Evolutionary conservation across 2,329 filamentous ascomycete species (phyloP).

Genomic region (Didymella keratinophila): DNA sequence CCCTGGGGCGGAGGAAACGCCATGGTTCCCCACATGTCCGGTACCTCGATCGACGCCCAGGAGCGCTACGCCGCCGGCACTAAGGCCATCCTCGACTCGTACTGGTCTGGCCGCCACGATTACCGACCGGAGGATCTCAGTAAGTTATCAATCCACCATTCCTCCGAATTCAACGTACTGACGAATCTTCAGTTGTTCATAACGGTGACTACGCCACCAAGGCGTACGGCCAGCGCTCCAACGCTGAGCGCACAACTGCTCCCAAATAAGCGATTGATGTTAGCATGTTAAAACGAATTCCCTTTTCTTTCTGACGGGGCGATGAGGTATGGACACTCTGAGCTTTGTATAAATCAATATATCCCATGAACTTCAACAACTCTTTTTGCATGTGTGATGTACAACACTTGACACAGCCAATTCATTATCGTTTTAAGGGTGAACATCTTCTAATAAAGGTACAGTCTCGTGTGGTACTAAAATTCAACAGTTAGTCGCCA

Average conservation of each 20-base stretch:
- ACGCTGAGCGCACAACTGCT: slow-evolving; percentile 34
- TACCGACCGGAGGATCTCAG: slow-evolving; percentile 84
- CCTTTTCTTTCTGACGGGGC: slow-evolving; percentile 28
- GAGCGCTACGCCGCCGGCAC: slow-evolving; percentile 79
- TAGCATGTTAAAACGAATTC: slow-evolving; percentile 31
- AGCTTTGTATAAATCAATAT: slow-evolving; percentile 37
- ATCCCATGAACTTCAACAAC: slow-evolving; percentile 26
- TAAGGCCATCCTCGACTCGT: slow-evolving; percentile 90
- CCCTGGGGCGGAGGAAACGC: slow-evolving; percentile 96
- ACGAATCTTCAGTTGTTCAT: slow-evolving; percentile 67
- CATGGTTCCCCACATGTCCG: slow-evolving; percentile 99
- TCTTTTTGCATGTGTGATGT: background rate
- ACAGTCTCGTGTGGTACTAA: too few species aligned
- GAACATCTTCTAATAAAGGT: too few species aligned
- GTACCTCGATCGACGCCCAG: slow-evolving; percentile 98
- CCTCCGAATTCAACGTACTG: too few species aligned
- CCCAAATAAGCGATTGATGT: slow-evolving; percentile 27
- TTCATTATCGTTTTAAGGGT: too few species aligned
- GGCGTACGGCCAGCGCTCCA: slow-evolving; percentile 80
- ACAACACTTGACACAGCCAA: too few species aligned
- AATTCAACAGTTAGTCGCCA: too few species aligned
- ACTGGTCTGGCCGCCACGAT: slow-evolving; percentile 86
- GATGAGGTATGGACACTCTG: slow-evolving; percentile 22
- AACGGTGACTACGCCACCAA: slow-evolving; percentile 93
- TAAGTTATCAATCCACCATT: too few species aligned